Conservation (phyloP, 306 rosid species). For the Quercus glauca region DNA sequence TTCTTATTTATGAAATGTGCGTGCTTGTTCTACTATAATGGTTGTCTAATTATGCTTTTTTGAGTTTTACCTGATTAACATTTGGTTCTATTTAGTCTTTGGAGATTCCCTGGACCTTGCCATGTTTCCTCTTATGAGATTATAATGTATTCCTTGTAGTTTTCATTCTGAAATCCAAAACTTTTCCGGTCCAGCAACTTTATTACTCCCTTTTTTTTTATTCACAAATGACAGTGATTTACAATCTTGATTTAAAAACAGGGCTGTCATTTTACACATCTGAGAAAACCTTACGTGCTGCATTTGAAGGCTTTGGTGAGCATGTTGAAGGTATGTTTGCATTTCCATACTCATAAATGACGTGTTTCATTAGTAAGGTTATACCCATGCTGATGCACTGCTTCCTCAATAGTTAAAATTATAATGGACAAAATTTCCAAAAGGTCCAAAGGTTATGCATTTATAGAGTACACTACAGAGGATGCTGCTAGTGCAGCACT, state of each 20-base stretch:
- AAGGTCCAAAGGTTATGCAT: constrained; percentile 95
- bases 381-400: constrained; percentile 21
- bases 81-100: background rate
- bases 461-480: constrained; percentile 76
- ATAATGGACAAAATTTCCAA: constrained; percentile 92
- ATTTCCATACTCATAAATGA: background rate
- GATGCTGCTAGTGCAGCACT: constrained; percentile 87
- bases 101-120: background rate
- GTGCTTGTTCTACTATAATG: background rate
- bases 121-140: background rate
- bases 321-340: constrained; percentile 64
- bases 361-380: background rate
- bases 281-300: constrained; percentile 53
- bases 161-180: background rate
- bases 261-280: constrained; percentile 56
- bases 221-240: background rate
- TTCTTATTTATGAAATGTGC: background rate
- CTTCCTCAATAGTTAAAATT: constrained; percentile 58
- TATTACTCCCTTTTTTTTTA: background rate
- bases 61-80: background rate
- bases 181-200: background rate
- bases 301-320: constrained; percentile 54
- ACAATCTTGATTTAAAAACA: constrained; percentile 2
- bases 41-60: background rate
- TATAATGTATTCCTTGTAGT: background rate